A percentile compares a stretch with the other conserved stretches of the same genome.
Conservation (phyloP, 768 basidiomycete species). For the Auriscalpium vulgare region DNA sequence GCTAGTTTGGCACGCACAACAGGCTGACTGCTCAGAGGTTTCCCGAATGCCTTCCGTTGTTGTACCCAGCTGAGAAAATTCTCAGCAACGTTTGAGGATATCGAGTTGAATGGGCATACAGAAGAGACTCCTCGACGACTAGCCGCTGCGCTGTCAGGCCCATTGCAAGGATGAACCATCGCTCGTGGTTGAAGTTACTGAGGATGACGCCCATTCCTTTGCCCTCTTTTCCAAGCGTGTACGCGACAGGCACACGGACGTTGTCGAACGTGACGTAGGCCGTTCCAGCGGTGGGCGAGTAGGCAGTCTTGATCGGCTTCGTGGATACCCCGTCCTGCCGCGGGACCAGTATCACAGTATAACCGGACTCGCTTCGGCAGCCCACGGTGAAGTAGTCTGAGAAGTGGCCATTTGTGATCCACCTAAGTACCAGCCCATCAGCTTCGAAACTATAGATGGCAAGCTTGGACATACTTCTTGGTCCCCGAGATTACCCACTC, state of each 20-base stretch:
- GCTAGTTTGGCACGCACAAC: slow-evolving; percentile 88
- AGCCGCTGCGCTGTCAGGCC: slow-evolving; percentile 70
- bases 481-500: slow-evolving; percentile 87
- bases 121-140: slow-evolving; percentile 85
- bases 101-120: slow-evolving; percentile 33
- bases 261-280: slow-evolving; percentile 79
- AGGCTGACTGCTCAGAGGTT: slow-evolving; percentile 71
- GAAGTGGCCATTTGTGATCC: slow-evolving; percentile 86
- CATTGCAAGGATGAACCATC: slow-evolving; percentile 77
- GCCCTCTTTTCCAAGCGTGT: slow-evolving; percentile 84
- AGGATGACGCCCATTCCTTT: slow-evolving; percentile 78
- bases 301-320: slow-evolving; percentile 86
- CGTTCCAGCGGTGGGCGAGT: slow-evolving; percentile 88
- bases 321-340: slow-evolving; percentile 71
- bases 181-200: slow-evolving; percentile 84
- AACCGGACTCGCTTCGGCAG: slow-evolving; percentile 66
- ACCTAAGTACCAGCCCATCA: slow-evolving; percentile 34
- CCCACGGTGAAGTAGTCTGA: slow-evolving; percentile 81
- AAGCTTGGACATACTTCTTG: slow-evolving; percentile 57
- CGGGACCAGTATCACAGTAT: slow-evolving; percentile 68
- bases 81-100: slow-evolving; percentile 10
- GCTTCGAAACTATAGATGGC: background rate
- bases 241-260: slow-evolving; percentile 71
- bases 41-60: slow-evolving; percentile 87
- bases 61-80: slow-evolving; percentile 63